Percentiles rank a stretch among this genome's conserved stretches.
These are phyloP conservation scores for Penicillium sp. DNA, from an alignment of 2,329 filamentous ascomycete genomes.

Conservation along the genomic window DNA sequence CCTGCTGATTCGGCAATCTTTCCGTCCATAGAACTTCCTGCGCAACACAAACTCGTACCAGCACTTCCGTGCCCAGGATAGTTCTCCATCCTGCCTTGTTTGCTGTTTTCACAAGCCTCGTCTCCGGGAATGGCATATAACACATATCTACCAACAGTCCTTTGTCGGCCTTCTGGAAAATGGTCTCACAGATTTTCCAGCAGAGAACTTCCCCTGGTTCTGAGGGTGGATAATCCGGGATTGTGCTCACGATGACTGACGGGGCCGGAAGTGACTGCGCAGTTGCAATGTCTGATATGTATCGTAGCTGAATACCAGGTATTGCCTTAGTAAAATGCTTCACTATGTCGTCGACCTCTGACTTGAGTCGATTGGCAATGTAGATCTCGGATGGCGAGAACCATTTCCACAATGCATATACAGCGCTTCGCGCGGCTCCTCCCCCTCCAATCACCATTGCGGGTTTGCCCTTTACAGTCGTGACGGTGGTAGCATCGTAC, in stretches of 20 bases:
- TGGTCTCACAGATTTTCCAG: conserved; percentile 10
- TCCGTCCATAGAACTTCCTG: conserved; percentile 34
- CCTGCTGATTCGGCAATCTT: conserved; percentile 18
- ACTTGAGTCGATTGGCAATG: conserved; percentile 29
- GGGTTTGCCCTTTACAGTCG: conserved; percentile 16
- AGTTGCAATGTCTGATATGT: conserved; percentile 19
- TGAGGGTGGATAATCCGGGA: conserved; percentile 28
- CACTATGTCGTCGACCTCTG: conserved; percentile 30
- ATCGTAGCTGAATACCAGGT: conserved; percentile 19
- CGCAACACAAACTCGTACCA: conserved; percentile 31
- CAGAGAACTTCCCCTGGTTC: conserved; percentile 24
- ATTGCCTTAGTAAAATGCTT: conserved; percentile 19
- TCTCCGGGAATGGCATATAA: conserved; percentile 30
- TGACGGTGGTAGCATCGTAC: neutral
- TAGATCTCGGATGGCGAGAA: conserved; percentile 29
- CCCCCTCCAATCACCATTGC: conserved; percentile 31
- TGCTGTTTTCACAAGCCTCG: conserved; percentile 22
- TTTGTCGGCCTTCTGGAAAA: conserved; percentile 13
- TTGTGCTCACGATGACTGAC: conserved; percentile 29
- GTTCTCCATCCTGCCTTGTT: conserved; percentile 28
- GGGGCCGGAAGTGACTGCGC: conserved; percentile 19
- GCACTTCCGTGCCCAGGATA: conserved; percentile 29
- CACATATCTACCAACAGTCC: conserved; percentile 37
- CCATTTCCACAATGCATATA: conserved; percentile 33
- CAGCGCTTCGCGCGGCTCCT: conserved; percentile 30